Evolutionary conservation across 139 green algal genomes (phyloP), one percentile per base, ranked within the genome.

Genomic region (Penium margaritaceum): DNA sequence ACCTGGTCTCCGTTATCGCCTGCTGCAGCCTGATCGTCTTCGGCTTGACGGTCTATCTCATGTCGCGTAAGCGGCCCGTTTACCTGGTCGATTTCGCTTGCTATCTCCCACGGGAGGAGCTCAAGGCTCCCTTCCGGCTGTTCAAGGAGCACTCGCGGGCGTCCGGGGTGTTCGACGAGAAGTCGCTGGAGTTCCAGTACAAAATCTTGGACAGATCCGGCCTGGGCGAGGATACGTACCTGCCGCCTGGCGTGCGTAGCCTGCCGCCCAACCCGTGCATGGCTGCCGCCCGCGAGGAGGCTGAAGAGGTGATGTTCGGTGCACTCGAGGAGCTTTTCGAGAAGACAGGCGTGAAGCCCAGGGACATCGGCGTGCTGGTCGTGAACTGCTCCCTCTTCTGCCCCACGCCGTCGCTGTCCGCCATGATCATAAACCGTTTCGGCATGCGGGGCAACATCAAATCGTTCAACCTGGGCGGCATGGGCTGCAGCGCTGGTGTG

Each of bases 311-410:
- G 6, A 82, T 91, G 67, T 88, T 92, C 55, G 63, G 77, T 15
- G 76, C 62, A 19, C 15, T 85, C 46, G 61, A 85, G 29, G 24
- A 72, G 27, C 55, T 84, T 27, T 66, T 86, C 19, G 30, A 17
- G 15, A 83, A 83, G 33, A 81, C 82, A 74, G 76, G 82, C 21
- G 51, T 95, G 41, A 77, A 84, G 53, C 85, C 90, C 4, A 70
- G 70, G 43, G 79, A 96, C 75, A 88, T 98, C 24, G 92, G 90
- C 76, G 90, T 96, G 65, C 78, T 98, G 35, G 86, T 98, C 34
- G 87, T 97, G 21, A 98, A 98, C 87, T 98, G 93, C 90, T 88
- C 71, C 46, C 84, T 98, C 32, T 98, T 98, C 88, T 95, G 94
- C 87, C 93, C 93, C 29, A 98, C 93, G 1, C 93, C 93, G 53